Evolutionary conservation across 2,329 filamentous ascomycete species (phyloP), one percentile per base, ranked within the genome.

Genomic region (Talaromyces amestolkiae): DNA sequence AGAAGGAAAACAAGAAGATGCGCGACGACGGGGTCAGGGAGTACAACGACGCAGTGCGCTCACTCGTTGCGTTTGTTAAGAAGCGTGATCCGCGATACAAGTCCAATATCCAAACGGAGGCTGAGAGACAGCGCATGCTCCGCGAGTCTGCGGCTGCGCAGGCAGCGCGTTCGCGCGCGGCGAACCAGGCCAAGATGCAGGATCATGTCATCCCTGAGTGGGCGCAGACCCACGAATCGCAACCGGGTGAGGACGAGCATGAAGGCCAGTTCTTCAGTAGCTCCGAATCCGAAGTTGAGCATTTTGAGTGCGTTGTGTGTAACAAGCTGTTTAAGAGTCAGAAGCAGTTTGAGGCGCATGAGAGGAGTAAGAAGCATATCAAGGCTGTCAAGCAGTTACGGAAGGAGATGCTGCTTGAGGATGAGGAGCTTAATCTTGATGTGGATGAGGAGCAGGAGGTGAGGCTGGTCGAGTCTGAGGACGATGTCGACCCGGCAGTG

Each of bases 351-450:
- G 89, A 96, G 72, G 89, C 91, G 3, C 95, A 99, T 72, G 93
- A 97, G 79, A 92, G 90, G 80, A 98, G 94, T 82, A 99, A 97
- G 77, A 99, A 98, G 78, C 95, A 99, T 73, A 79, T 89, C 67
- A 98, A 97, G 75, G 90, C 92, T 2, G 85, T 97, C 7, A 89
- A 93, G 70, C 86, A 93, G 67, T 79, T 99, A 45, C 88, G 87
- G 72, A 85, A 87, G 72, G 89, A 95, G 75, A 96, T 99, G 93
- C 86, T 85, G 70, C 88, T 89, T 70, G 91, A 99, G 72, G 90
- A 93, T 71, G 81, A 83, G 56, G 83, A 87, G 58, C 76, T 70
- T 53, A 65, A 61, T 41, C 54, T 67, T 49, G 49, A 49, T 45
- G 59, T 63, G 0, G 39, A 65, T 51, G 31, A 56, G 41, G 64